These are phyloP conservation scores for Eucalyptus decipiens DNA, from an alignment of 345 rosid genomes.

Conservation along the genomic window DNA sequence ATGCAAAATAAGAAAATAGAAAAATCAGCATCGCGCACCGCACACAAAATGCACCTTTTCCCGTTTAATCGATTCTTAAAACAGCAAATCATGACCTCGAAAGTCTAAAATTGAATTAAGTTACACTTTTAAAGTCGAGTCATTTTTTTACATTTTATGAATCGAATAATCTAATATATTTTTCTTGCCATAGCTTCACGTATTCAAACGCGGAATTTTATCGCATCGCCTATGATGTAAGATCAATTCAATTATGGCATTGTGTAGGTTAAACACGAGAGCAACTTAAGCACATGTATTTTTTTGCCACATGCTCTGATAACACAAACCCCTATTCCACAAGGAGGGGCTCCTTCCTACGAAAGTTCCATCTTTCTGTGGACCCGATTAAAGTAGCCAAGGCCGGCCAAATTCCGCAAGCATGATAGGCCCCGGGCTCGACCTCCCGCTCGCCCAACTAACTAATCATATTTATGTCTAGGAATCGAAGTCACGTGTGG, in stretches of 20 bases:
- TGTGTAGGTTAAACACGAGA: background rate
- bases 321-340: background rate
- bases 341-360: background rate
- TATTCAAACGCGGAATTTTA: background rate
- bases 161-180: background rate
- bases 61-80: background rate
- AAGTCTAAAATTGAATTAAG: rapidly evolving
- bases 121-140: background rate
- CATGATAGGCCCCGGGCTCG: background rate
- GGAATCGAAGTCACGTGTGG: background rate
- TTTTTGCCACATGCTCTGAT: background rate
- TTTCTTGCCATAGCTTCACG: background rate
- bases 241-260: background rate
- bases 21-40: background rate
- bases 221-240: rapidly evolving
- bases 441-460: background rate
- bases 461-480: background rate
- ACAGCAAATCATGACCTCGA: rapidly evolving
- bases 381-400: background rate
- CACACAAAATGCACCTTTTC: background rate
- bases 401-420: background rate
- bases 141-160: background rate
- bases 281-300: background rate
- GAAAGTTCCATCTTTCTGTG: background rate
- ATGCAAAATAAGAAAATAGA: background rate